Conservation (phyloP, 1,139 yeast genomes). For the Candida sp. region DNA sequence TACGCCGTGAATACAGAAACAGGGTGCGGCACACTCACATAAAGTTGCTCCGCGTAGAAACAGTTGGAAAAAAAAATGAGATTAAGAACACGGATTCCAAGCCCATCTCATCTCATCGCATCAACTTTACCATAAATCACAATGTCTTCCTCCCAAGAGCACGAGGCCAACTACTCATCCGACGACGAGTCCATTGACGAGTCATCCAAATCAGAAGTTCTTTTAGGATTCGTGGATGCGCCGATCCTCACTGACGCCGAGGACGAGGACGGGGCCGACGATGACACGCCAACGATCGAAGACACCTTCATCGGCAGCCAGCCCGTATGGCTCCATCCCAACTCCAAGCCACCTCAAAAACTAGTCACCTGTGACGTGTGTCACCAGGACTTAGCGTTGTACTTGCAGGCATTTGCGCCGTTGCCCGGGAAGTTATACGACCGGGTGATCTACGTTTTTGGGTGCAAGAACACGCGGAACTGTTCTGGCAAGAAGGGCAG, state of each 20-base stretch:
- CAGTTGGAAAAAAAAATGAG: constrained; percentile 5
- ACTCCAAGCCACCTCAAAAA: constrained; percentile 57
- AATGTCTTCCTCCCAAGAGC: constrained; percentile 26
- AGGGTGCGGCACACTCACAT: no score
- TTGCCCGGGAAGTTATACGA: constrained; percentile 75
- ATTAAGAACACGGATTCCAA: constrained; percentile 11
- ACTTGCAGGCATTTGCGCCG: constrained; percentile 84
- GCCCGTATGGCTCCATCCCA: constrained; percentile 61
- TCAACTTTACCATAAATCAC: background rate
- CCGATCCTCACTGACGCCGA: constrained; percentile 23
- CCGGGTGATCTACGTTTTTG: constrained; percentile 79
- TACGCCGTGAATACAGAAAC: background rate
- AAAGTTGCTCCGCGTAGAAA: background rate
- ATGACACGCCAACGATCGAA: constrained; percentile 57
- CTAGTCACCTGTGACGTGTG: constrained; percentile 70
- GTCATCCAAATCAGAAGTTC: constrained; percentile 31
- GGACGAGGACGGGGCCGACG: constrained; percentile 21
- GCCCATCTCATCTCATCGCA: constrained; percentile 7
- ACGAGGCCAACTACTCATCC: constrained; percentile 44
- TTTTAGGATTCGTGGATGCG: constrained; percentile 70
- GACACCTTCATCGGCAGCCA: constrained; percentile 85
- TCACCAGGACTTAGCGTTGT: constrained; percentile 59
- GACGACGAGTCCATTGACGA: constrained; percentile 38
- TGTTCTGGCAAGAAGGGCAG: constrained; percentile 77
- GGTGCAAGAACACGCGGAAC: constrained; percentile 57